phyloP scores from a whole-genome alignment of 257 asterid genomes.

The Thymus quinquecostatus region DNA sequence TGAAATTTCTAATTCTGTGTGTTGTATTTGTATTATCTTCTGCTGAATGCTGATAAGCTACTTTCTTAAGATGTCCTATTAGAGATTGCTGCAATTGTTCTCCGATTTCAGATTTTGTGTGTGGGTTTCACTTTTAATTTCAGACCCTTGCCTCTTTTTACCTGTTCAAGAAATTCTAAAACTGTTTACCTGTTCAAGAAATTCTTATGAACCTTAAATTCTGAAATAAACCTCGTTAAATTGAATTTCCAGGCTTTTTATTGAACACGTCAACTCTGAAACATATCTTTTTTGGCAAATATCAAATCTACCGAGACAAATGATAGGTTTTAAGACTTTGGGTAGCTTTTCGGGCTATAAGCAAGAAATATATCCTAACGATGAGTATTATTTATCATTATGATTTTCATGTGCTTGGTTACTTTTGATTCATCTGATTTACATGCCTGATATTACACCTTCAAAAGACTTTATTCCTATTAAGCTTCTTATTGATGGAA shows the following conservation, averaged over 20 bases:
- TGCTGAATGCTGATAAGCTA: background rate
- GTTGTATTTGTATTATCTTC: background rate
- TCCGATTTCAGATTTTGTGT: background rate
- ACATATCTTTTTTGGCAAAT: too few species aligned
- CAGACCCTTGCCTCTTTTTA: background rate
- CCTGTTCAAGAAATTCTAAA: background rate
- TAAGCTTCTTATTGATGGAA: background rate
- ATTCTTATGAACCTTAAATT: slow-evolving; percentile 10
- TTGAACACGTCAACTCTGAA: background rate
- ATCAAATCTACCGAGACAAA: background rate
- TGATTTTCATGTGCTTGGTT: background rate
- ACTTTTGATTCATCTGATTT: background rate
- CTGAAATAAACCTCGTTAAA: background rate
- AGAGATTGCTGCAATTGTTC: background rate
- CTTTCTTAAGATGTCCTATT: background rate
- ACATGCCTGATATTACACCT: slow-evolving; percentile 11
- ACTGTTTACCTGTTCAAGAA: background rate
- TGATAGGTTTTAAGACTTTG: background rate
- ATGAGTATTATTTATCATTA: background rate
- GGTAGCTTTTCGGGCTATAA: background rate
- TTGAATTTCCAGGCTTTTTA: slow-evolving; percentile 14
- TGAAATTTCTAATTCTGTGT: background rate
- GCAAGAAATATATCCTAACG: background rate
- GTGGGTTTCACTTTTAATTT: background rate
- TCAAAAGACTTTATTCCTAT: background rate